Evolutionary conservation across 768 basidiomycete species (phyloP), one percentile per base, ranked within the genome.

Genomic region (Kwoniella mangroviensis): DNA sequence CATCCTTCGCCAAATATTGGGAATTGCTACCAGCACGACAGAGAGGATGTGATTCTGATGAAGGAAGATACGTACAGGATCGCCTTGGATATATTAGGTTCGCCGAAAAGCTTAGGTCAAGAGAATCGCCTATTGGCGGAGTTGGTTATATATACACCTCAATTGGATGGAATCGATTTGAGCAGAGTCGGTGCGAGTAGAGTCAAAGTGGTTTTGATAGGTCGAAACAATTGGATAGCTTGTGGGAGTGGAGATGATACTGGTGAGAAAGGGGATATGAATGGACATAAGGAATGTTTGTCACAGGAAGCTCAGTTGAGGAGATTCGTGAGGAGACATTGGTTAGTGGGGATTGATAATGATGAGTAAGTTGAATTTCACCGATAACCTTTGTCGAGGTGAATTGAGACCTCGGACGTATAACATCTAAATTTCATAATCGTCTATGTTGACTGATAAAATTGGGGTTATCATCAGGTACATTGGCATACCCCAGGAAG

Each of bases 21-120:
- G 4, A 34, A 7, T 7, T 34, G 9, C 34, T 15, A 51, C 12
- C 17, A 24, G 4, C 15, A 24, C 0, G 9, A 19, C 12, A 7
- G n/a, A 21, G 24, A 19, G 19, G 40, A 22, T 60, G 26, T 10
- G 40, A 15, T n/a, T n/a, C n/a, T 21, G 2, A 6, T 59, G 0
- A 66, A 66, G 40, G 43, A 45, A 28, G 56, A 66, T 17, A 66
- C 65, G 4, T 66, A 66, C 21, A 57, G 21, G 22, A 66, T 56
- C 4, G 55, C 65, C 2, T 17, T 66, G 11, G 24, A 49, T 49
- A 45, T 26, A 1, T 58, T 66, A 1, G 65, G 55, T 17, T n/a
- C 65, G 6, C 65, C 65, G 0, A 17, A 19, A 3, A 57, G 55
- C 15, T 24, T 66, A 13, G 65, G 65, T 6, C 65, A 66, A 26